These are phyloP conservation scores for Claviceps cyperi DNA, from an alignment of 2,329 filamentous ascomycete genomes.

Conservation along the genomic window DNA sequence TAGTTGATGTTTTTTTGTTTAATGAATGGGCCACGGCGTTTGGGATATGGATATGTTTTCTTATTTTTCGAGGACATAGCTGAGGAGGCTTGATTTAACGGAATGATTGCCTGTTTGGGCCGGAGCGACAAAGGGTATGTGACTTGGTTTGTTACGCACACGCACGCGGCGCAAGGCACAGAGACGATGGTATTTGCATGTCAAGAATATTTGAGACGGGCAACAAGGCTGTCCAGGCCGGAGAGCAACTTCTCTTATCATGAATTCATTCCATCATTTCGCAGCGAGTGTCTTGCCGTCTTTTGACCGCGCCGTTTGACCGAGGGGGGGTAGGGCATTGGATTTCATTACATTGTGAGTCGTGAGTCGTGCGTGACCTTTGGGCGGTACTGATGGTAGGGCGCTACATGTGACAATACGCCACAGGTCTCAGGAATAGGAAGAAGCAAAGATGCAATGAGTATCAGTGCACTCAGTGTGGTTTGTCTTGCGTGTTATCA, in stretches of 20 bases:
- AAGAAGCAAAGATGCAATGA: neutral
- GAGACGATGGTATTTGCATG: slow-evolving; percentile 7
- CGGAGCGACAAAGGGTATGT: slow-evolving; percentile 9
- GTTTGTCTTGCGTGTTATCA: neutral
- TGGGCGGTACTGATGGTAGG: neutral
- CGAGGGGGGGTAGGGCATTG: neutral
- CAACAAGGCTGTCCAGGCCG: neutral
- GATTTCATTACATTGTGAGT: neutral
- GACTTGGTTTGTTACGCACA: neutral
- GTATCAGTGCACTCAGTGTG: neutral
- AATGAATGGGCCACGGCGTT: slow-evolving; percentile 24
- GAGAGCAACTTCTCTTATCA: neutral
- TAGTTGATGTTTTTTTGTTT: slow-evolving; percentile 13
- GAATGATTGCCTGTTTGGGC: slow-evolving; percentile 9
- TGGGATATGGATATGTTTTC: slow-evolving; percentile 16
- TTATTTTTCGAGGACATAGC: slow-evolving; percentile 8
- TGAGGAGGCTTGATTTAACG: slow-evolving; percentile 7
- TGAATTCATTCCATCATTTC: neutral
- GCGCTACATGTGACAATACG: slow-evolving; percentile 8
- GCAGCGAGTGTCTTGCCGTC: neutral
- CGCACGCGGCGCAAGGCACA: slow-evolving; percentile 7
- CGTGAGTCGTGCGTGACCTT: too few relatives aligned
- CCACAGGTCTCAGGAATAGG: neutral
- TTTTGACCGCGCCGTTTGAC: neutral
- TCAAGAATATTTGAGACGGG: slow-evolving; percentile 1